Percentiles rank a stretch among this genome's conserved stretches.
Conservation (phyloP, 2,329 filamentous ascomycete species). For the Fusarium drepaniforme region DNA sequence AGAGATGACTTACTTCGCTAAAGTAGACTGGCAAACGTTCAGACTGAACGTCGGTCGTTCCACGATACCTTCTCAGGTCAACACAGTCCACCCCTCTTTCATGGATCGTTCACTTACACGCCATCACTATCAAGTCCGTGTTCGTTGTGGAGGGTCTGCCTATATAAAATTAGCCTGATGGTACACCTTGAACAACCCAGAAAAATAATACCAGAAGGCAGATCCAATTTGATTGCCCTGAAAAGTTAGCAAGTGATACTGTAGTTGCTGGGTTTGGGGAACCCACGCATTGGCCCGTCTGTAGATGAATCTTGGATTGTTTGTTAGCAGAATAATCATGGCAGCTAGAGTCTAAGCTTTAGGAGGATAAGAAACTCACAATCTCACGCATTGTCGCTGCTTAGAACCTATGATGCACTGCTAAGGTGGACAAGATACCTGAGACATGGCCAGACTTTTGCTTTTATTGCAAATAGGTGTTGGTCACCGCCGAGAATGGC, state of each 20-base stretch:
- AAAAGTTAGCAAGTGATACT: background rate
- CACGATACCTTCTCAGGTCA: background rate
- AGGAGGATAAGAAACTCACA: background rate
- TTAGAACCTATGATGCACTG: background rate
- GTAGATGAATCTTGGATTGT: slow-evolving; percentile 1
- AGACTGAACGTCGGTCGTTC: background rate
- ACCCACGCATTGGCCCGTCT: slow-evolving; percentile 1
- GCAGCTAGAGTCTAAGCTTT: background rate
- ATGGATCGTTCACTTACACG: background rate
- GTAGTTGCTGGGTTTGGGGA: background rate
- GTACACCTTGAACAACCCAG: background rate
- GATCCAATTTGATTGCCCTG: background rate
- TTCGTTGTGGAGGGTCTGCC: background rate
- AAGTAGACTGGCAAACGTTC: background rate
- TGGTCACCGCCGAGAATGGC: background rate
- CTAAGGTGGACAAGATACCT: background rate
- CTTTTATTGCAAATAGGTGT: background rate
- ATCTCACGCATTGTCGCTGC: background rate
- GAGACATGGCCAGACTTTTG: background rate
- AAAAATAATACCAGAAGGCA: background rate
- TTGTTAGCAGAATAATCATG: background rate
- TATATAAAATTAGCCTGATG: background rate
- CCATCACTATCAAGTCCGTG: background rate
- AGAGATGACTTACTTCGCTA: background rate
- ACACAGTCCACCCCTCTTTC: background rate